Evolutionary conservation across 352 stramenopile species (phyloP).

Genomic region (Phytophthora vignae): DNA sequence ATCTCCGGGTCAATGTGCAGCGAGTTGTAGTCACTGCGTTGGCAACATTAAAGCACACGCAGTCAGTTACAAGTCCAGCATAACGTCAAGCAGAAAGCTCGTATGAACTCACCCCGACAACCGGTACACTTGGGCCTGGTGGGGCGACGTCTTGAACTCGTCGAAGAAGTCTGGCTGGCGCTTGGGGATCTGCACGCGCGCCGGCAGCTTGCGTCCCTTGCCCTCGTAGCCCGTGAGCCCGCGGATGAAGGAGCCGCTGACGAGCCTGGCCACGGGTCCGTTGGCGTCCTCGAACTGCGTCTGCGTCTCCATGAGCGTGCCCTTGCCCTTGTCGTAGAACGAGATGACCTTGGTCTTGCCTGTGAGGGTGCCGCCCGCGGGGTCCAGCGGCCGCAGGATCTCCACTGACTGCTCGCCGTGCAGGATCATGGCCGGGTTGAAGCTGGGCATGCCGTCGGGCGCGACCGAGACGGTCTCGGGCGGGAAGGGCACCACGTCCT

Average conservation of each 20-base stretch:
- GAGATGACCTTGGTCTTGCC: slow-evolving; percentile 79
- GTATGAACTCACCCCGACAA: slow-evolving; percentile 79
- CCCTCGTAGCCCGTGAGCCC: slow-evolving; percentile 82
- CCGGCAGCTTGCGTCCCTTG: slow-evolving; percentile 66
- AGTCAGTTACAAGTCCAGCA: not conserved
- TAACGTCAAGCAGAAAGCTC: not conserved
- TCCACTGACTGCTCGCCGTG: slow-evolving; percentile 90
- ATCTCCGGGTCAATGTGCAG: slow-evolving; percentile 94
- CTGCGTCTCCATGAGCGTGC: slow-evolving; percentile 87
- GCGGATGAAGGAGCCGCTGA: slow-evolving; percentile 86
- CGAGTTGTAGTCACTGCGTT: slow-evolving; percentile 92
- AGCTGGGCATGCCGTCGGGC: slow-evolving; percentile 71
- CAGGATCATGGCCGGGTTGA: slow-evolving; percentile 88
- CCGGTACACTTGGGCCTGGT: slow-evolving; percentile 93
- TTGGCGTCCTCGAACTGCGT: slow-evolving; percentile 79
- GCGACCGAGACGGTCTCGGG: slow-evolving; percentile 64
- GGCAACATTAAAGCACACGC: not conserved
- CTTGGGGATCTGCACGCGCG: slow-evolving; percentile 80
- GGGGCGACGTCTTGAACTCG: slow-evolving; percentile 71
- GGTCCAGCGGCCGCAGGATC: slow-evolving; percentile 75
- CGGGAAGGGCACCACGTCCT: slow-evolving; percentile 91
- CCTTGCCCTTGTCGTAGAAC: slow-evolving; percentile 86
- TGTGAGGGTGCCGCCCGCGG: slow-evolving; percentile 57
- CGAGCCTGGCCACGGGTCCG: slow-evolving; percentile 70
- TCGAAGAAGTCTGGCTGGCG: slow-evolving; percentile 69